Evolutionary conservation across 768 basidiomycete species (phyloP).

Genomic region (Termitomyces titanicus): DNA sequence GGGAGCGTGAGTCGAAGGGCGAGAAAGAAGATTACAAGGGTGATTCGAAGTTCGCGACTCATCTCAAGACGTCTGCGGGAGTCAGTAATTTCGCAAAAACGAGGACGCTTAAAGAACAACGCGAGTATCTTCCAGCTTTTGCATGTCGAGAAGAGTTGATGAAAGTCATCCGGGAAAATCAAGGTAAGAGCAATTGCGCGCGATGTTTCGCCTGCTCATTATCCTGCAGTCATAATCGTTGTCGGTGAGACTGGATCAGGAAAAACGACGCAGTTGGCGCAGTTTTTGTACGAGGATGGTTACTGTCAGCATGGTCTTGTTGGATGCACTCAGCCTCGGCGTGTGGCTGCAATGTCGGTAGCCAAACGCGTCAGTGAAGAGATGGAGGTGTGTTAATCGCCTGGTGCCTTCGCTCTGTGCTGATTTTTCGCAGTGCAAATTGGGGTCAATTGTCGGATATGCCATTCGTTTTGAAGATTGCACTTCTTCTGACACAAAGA

Average conservation of each 20-base stretch:
- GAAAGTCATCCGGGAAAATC: slow-evolving; percentile 87
- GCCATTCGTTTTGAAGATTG: slow-evolving; percentile 99
- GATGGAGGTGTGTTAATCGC: slow-evolving; percentile 71
- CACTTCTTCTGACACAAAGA: slow-evolving; percentile 89
- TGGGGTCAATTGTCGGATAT: slow-evolving; percentile 91
- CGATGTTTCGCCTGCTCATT: slow-evolving; percentile 1
- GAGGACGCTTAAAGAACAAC: slow-evolving; percentile 87
- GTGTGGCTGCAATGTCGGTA: slow-evolving; percentile 99
- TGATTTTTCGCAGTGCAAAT: slow-evolving; percentile 58
- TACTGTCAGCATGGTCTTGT: slow-evolving; percentile 88
- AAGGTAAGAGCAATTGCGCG: slow-evolving; percentile 50
- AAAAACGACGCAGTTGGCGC: slow-evolving; percentile 94
- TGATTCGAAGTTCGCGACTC: slow-evolving; percentile 96
- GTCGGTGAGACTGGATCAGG: slow-evolving; percentile 99
- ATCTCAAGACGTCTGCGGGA: slow-evolving; percentile 77
- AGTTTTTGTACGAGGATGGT: slow-evolving; percentile 96
- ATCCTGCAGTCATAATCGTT: slow-evolving; percentile 73
- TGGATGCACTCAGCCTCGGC: slow-evolving; percentile 96
- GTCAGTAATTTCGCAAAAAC: slow-evolving; percentile 78
- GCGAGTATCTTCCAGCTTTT: slow-evolving; percentile 97
- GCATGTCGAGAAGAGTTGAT: slow-evolving; percentile 94
- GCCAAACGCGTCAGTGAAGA: slow-evolving; percentile 99
- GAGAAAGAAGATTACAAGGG: slow-evolving; percentile 78
- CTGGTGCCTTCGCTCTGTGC: neutral
- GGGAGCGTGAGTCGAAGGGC: slow-evolving; percentile 47